Evolutionary conservation across 2,329 filamentous ascomycete species (phyloP), one percentile per base, ranked within the genome.

Genomic region (Calcarisporium arbuscula): DNA sequence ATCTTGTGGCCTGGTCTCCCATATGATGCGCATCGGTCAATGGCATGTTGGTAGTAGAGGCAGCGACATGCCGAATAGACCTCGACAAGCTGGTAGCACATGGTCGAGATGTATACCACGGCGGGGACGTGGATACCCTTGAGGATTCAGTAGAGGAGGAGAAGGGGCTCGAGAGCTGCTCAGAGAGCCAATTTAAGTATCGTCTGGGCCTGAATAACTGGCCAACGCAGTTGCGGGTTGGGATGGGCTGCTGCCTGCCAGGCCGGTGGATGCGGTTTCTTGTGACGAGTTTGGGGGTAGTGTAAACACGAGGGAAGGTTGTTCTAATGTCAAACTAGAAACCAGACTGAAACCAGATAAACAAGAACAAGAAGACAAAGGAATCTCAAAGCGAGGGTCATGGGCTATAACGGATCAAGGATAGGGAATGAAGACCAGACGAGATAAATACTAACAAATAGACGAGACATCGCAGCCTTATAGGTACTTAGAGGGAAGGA

Each of bases 71-170:
- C 85, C 36, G 87, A 80, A 68, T 88, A 95, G 39, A 85, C 73
- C 61, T 95, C 88, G 50, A 90, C 69, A 42, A 95, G 64, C 64
- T 89, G 85, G 54, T 86, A 89, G 55, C 88, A 95, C 88, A 95
- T 94, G 42, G 46, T 69, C 57, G 33, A 18, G 22, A 11, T 34
- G 30, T 44, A 32, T 43, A 35, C 32, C 34, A 36, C 32, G 41
- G 19, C 19, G 14, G 32, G 8, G 17, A 14, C 12, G 14, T 12
- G 20, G 23, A 17, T 36, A 20, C 12, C 5, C n/a, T n/a, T n/a
- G 23, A 31, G 30, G 19, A 34, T 5, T 19, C 27, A 31, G 30
- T 16, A 34, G 20, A 28, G 29, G 32, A 19, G 20, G 26, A 22
- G 31, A 18, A 32, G 30, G 29, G 25, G 22, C 14, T 18, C 15